Base-by-base conservation (phyloP, 179 eudicot species). In the Spinacia oleracea region DNA sequence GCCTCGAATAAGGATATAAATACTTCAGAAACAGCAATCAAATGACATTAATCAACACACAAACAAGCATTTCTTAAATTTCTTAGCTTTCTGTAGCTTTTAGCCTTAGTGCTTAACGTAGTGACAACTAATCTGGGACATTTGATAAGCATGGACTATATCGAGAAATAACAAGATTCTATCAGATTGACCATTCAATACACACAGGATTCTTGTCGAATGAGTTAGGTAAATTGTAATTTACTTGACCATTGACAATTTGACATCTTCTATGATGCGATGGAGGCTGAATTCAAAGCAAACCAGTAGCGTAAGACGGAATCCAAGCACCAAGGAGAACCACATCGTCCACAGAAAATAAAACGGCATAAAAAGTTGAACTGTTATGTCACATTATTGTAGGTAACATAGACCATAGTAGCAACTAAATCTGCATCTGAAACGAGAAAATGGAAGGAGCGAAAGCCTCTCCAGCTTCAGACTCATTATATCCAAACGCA, bases 191-290 rank as follows among this genome's bases (percentile, higher is more conserved):
- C 51, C 4, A 71, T 29, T 6, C 18, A n/a, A n/a, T n/a, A n/a
- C n/a, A n/a, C n/a, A n/a, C n/a, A n/a, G n/a, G 60, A 72, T 72
- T 72, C 75, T 72, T 51, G 58, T 51, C 75, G 31, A 32, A 72
- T 51, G 31, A 72, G 29, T 72, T 72, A 72, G 75, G 75, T 51
- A 31, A 4, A 70, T 23, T 70, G 56, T 53, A 23, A 20, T 53
- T 21, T 53, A 53, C 58, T 7, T 53, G 25, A 20, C 9, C 58
- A 18, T n/a, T n/a, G n/a, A n/a, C n/a, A n/a, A n/a, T n/a, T 53
- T 53, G 25, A 53, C 58, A 53, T 53, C 9, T 53, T 18, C 58
- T 18, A 53, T 53, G 58, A 53, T 5, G 58, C 23, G 9, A 65
- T 29, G 10, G 9, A 53, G 58, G 23, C 58, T 53, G 12, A 45